Percentiles rank a stretch among this genome's conserved stretches.
Conservation (phyloP, 441 rosid species). For the Capsella rubella region DNA sequence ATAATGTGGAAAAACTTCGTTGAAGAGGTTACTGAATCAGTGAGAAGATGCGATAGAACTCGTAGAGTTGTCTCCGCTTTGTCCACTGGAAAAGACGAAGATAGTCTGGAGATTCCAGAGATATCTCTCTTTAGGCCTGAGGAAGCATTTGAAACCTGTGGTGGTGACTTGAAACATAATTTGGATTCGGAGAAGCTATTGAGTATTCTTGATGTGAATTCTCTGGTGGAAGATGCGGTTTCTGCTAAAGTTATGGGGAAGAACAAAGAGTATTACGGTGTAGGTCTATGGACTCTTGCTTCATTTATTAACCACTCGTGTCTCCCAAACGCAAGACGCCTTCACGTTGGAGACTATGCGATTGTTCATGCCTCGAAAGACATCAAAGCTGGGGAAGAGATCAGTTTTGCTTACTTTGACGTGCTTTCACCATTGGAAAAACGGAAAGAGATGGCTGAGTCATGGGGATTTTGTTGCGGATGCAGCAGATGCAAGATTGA, state of each 20-base stretch:
- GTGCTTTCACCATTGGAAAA: conserved; percentile 56
- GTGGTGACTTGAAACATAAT: conserved; percentile 29
- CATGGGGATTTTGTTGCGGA: conserved; percentile 80
- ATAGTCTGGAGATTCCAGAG: conserved; percentile 61
- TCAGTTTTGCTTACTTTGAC: conserved; percentile 78
- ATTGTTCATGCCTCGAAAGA: conserved; percentile 82
- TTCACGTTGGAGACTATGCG: conserved; percentile 74
- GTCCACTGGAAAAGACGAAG: conserved; percentile 72
- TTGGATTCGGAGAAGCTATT: conserved; percentile 57
- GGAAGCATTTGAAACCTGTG: conserved; percentile 36
- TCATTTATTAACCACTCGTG: conserved; percentile 93
- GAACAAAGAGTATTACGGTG: conserved; percentile 78
- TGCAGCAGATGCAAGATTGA: conserved; percentile 82
- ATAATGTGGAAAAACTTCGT: conserved; percentile 92
- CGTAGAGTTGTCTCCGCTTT: conserved; percentile 49
- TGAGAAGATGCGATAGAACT: conserved; percentile 56
- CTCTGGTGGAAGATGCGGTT: conserved; percentile 79
- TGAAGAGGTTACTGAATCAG: conserved; percentile 56
- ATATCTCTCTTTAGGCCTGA: conserved; percentile 66
- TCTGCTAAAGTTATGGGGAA: conserved; percentile 83
- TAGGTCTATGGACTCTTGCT: conserved; percentile 81
- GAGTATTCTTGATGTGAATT: conserved; percentile 84
- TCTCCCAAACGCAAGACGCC: conserved; percentile 70
- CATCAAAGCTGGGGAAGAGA: conserved; percentile 83
- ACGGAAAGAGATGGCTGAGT: conserved; percentile 64